Conservation (phyloP, 306 rosid genomes). For the Trifolium subterraneum region DNA sequence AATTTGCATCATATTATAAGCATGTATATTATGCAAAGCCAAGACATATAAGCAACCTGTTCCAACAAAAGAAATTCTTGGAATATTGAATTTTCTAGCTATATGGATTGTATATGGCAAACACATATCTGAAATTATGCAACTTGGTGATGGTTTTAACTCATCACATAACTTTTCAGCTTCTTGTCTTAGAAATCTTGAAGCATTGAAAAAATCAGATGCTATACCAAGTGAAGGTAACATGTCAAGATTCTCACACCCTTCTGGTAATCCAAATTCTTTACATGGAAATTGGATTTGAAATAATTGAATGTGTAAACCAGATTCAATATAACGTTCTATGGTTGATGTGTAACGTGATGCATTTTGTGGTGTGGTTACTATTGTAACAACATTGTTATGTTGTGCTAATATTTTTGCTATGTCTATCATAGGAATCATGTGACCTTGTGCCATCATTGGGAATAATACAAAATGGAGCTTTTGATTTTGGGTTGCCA, state of each 20-base stretch:
- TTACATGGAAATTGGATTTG: conserved; percentile 60
- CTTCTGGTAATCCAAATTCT: conserved; percentile 63
- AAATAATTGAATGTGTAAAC: conserved; percentile 47
- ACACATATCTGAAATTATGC: conserved; percentile 61
- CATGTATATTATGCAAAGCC: background rate
- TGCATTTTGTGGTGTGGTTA: conserved; percentile 77
- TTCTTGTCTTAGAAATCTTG: conserved; percentile 32
- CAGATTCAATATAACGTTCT: conserved; percentile 43
- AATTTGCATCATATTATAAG: conserved; percentile 8
- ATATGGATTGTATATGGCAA: conserved; percentile 59
- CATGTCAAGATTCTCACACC: conserved; percentile 71
- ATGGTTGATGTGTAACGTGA: conserved; percentile 54
- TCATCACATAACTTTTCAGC: conserved; percentile 47
- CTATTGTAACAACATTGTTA: conserved; percentile 55
- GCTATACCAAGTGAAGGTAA: conserved; percentile 49
- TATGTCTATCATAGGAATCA: conserved; percentile 85
- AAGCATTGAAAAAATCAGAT: conserved; percentile 38
- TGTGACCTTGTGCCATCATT: conserved; percentile 86
- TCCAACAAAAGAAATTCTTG: conserved; percentile 58
- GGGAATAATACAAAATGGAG: conserved; percentile 74
- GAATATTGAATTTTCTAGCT: conserved; percentile 50
- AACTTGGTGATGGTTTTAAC: conserved; percentile 51
- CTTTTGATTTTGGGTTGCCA: conserved; percentile 46
- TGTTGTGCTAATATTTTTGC: conserved; percentile 63
- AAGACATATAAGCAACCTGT: conserved; percentile 39